phyloP scores from a whole-genome alignment of 805 yeast genomes.

The Candida odintsovae region DNA sequence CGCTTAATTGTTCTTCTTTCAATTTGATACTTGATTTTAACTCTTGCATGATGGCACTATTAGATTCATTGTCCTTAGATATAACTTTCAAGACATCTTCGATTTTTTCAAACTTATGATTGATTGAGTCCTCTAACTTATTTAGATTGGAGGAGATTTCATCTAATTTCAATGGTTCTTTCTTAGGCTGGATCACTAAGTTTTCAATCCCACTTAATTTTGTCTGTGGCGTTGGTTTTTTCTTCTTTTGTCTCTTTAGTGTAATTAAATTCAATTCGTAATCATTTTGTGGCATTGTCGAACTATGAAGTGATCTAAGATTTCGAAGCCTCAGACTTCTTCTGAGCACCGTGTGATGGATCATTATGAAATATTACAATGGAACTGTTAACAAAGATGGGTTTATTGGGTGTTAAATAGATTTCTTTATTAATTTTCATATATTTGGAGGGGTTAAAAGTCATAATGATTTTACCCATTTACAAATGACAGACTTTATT shows the following conservation, averaged over 20 bases:
- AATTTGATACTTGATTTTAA: background rate
- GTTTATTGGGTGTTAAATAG: no score
- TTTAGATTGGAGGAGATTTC: background rate
- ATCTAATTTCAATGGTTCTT: background rate
- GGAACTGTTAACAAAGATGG: no score
- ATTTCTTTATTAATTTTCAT: no score
- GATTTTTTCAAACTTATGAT: conserved; percentile 5
- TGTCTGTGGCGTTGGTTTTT: background rate
- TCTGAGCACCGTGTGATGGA: background rate
- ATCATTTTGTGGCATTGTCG: conserved; percentile 3
- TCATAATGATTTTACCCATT: no score
- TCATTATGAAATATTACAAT: no score
- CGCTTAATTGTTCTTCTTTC: conserved; percentile 2
- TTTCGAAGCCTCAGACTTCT: background rate
- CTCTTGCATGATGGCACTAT: conserved; percentile 1
- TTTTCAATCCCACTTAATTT: background rate
- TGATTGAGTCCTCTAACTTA: conserved; percentile 4
- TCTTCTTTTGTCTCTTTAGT: conserved; percentile 7
- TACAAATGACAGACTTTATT: no score
- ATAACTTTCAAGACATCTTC: conserved; percentile 7
- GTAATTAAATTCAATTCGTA: conserved; percentile 13
- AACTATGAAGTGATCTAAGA: background rate
- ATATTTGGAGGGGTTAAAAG: no score
- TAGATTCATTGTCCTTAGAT: conserved; percentile 4
- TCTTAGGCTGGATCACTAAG: background rate